A percentile compares a stretch with the other conserved stretches of the same genome.
These are phyloP conservation scores for Claviceps sp. DNA, from an alignment of 2,329 filamentous ascomycete species.

Conservation along the genomic window DNA sequence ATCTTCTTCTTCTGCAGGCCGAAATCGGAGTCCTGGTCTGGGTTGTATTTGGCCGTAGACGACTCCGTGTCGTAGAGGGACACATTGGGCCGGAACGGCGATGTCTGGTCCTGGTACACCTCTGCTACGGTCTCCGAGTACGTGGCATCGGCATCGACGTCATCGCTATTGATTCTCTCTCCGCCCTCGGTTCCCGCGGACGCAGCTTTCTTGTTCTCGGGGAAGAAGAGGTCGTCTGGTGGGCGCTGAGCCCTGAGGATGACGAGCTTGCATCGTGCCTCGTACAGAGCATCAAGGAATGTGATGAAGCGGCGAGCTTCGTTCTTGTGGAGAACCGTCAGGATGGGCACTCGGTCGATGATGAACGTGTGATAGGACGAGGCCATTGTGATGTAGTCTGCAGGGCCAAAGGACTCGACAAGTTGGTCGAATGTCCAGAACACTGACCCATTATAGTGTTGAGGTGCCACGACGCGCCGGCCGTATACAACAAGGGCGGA, in stretches of 20 bases:
- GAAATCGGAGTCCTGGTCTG: slow-evolving; percentile 45
- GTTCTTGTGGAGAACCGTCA: slow-evolving; percentile 59
- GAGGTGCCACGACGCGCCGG: slow-evolving; percentile 45
- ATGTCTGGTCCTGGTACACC: slow-evolving; percentile 64
- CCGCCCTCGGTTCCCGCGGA: background rate
- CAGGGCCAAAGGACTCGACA: slow-evolving; percentile 57
- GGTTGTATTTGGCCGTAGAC: slow-evolving; percentile 34
- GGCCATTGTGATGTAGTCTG: slow-evolving; percentile 71
- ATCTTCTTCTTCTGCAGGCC: slow-evolving; percentile 24
- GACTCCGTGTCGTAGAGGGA: slow-evolving; percentile 45
- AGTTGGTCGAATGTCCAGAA: slow-evolving; percentile 57
- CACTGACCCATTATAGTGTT: slow-evolving; percentile 41
- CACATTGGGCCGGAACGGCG: slow-evolving; percentile 68
- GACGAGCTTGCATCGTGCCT: slow-evolving; percentile 65
- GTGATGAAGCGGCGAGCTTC: slow-evolving; percentile 72
- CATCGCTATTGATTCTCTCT: slow-evolving; percentile 13
- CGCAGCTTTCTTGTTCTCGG: slow-evolving; percentile 30
- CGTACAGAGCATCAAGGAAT: slow-evolving; percentile 66
- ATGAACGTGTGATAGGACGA: slow-evolving; percentile 70
- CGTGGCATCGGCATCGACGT: slow-evolving; percentile 27
- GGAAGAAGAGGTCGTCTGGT: slow-evolving; percentile 68
- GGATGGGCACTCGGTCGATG: slow-evolving; percentile 53
- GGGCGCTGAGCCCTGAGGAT: slow-evolving; percentile 48
- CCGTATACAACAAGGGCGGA: slow-evolving; percentile 45
- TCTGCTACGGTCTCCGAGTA: slow-evolving; percentile 39